Conservation (phyloP, 2,329 filamentous ascomycete species). For the Phymatotrichopsis omnivora region DNA sequence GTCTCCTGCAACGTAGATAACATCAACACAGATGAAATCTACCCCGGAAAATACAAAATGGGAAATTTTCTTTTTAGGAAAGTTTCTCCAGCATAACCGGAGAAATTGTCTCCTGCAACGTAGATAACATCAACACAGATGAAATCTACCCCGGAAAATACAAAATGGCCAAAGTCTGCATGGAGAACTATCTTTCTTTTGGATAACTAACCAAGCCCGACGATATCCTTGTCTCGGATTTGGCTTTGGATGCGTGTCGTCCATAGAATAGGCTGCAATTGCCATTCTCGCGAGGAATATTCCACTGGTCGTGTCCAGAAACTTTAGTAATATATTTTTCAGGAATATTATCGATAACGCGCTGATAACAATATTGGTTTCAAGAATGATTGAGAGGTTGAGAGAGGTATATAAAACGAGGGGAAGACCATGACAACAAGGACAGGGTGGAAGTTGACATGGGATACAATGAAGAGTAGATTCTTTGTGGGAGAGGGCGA, state of each 20-base stretch:
- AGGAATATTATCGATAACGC: constrained; percentile 74
- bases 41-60: constrained; percentile 70
- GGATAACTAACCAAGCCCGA: constrained; percentile 50
- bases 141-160: constrained; percentile 65
- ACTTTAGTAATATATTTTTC: constrained; percentile 74
- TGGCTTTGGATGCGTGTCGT: constrained; percentile 79
- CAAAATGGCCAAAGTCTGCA: constrained; percentile 79
- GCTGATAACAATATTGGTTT: constrained; percentile 60
- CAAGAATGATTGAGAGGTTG: constrained; percentile 54
- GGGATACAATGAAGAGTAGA: constrained; percentile 70
- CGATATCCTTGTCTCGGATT: constrained; percentile 79
- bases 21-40: constrained; percentile 87
- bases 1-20: constrained; percentile 79
- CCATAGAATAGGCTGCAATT: constrained; percentile 79
- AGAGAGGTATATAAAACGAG: constrained; percentile 49
- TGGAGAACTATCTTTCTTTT: constrained; percentile 80
- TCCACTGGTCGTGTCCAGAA: constrained; percentile 67
- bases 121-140: constrained; percentile 86
- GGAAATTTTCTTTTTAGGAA: constrained; percentile 65
- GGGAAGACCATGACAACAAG: constrained; percentile 55
- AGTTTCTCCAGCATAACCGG: constrained; percentile 76
- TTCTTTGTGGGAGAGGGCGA: no score
- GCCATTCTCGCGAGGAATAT: constrained; percentile 73
- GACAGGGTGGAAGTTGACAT: constrained; percentile 73
- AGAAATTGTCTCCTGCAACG: constrained; percentile 80